Evolutionary conservation across 805 yeast species (phyloP), one percentile per base, ranked within the genome.

Genomic region (Pichia pseudocactophila): DNA sequence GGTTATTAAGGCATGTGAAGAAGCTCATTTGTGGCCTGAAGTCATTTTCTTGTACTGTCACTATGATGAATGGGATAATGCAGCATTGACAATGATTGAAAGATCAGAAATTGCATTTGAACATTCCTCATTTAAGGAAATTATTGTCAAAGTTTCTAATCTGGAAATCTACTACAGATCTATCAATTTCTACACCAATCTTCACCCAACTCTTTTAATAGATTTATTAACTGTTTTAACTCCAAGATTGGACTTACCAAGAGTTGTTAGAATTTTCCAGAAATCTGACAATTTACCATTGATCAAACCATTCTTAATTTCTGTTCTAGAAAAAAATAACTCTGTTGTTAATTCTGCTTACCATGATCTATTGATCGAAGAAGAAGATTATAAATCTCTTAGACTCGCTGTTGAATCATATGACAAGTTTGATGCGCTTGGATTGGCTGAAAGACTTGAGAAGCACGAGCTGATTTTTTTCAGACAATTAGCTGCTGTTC

Each of bases 41-140:
- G 73, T 90, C 54, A 87, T 92, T 44, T 92, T 92, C 80, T 71
- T 92, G 63, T 90, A 90, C 69, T 88, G 96, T 61, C 98, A 92
- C 65, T 92, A 92, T 63, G 98, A 92, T 61, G 98, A 92, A 69
- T 92, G 96, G 95, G 98, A 92, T 64, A 92, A 92, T 64, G 98
- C 98, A 47, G 88, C 96, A 30, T 73, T 92, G 60, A 80, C 96
- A 13, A 86, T 92, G 89, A 92, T 92, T 71, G 97, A 92, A 63
- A 87, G 80, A 60, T 82, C 95, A 3, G 86, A 94, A 47, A 82
- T 82, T 53, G 88, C 96, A 15, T 89, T 90, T 57, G 97, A 92
- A 54, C 98, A 92, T 62, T 68, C 79, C 26, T 83, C 95, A 34
- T 92, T 92, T 74, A 92, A 92, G 70, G 97, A 92, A 59, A 81